Percentiles rank a stretch among this genome's conserved stretches.
Conservation (phyloP, 805 yeast genomes). For the Metschnikowia amazonensis region DNA sequence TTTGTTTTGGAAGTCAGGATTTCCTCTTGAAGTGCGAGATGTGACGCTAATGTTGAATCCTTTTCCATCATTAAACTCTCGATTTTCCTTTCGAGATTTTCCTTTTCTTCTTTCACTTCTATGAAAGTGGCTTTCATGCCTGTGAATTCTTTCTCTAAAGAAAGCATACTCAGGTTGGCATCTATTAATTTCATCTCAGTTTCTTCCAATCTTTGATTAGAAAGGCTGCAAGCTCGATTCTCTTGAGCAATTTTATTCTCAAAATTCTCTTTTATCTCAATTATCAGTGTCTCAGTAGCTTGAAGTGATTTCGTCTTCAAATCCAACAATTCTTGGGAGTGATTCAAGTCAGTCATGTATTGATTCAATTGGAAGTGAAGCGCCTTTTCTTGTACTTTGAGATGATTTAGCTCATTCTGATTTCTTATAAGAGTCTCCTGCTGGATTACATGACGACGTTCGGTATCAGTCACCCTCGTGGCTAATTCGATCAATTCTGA, state of each 20-base stretch:
- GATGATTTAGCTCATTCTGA: neutral
- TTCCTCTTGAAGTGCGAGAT: neutral
- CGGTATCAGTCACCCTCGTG: neutral
- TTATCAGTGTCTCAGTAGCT: neutral
- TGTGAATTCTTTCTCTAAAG: neutral
- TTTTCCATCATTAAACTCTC: neutral
- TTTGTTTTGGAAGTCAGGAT: neutral
- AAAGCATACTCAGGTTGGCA: neutral
- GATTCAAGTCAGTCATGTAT: neutral
- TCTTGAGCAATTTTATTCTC: neutral
- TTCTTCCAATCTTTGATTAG: neutral
- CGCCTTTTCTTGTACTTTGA: neutral
- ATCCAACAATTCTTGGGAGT: conserved; percentile 1
- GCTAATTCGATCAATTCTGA: neutral
- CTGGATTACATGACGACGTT: neutral
- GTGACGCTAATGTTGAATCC: neutral
- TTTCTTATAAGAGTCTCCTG: conserved; percentile 5
- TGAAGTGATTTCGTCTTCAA: neutral
- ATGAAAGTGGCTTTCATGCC: neutral
- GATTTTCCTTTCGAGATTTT: neutral
- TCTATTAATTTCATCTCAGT: neutral
- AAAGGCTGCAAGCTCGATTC: neutral
- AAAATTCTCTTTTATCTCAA: conserved; percentile 4
- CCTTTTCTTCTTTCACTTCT: neutral
- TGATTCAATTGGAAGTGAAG: conserved; percentile 1